Evolutionary conservation across 2,329 filamentous ascomycete species (phyloP), one percentile per base, ranked within the genome.

Genomic region (Aspergillus ochraceoroseus): DNA sequence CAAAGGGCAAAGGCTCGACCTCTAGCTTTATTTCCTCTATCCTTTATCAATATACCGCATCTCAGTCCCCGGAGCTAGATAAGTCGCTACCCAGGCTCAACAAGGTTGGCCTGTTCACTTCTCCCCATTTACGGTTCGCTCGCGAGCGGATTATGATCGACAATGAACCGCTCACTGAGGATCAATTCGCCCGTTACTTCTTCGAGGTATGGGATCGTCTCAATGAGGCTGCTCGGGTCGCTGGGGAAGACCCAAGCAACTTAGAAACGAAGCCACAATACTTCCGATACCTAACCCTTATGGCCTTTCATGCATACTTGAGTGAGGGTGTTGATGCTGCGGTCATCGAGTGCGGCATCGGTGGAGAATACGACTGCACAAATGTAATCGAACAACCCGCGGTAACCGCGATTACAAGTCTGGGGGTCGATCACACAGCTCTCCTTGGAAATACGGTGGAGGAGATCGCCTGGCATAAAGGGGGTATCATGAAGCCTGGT

Each of bases 1-100:
- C 89, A 3, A 96, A 95, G 63, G 90, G 90, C 45, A 96, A 95
- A 64, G 89, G 89, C 27, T 92, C 86, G 2, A 88, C 87, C 0
- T 87, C 85, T 50, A 84, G 89, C 7, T 90, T 89, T 61, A 77
- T 87, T 13, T 87, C 87, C 9, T 82, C 82, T 2, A 85, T 94
- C 48, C 71, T 95, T n/a, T 68, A 73, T 3, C 77, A 82, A 52
- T 82, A 83, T 57, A 62, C 70, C 2, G 59, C 67, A 2, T 55
- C 70, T 55, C 43, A 63, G 40, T 47, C 59, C 51, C 40, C 39
- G 35, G 55, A 40, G 30, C 53, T 15, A 35, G 52, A 44, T 51
- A 53, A 38, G 23, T 59, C 34, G 34, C 50, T 45, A 46, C 64
- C 48, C 43, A 67, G 47, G 45, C 63, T 62, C 14, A 65, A 65